phyloP scores from a whole-genome alignment of 2,329 filamentous ascomycete species.

The Fusarium succisae region DNA sequence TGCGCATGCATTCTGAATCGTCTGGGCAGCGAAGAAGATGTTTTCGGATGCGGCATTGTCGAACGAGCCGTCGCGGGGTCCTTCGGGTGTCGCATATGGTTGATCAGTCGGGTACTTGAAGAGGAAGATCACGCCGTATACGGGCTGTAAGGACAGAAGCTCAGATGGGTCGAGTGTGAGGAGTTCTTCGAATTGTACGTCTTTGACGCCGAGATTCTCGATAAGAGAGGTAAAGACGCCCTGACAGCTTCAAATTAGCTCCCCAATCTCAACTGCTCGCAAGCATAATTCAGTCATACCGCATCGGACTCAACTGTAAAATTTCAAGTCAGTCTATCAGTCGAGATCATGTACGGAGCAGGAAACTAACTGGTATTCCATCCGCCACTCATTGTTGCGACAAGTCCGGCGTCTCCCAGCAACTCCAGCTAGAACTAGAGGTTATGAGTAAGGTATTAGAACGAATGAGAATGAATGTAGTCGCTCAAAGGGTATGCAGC shows the following conservation, averaged over 20 bases:
- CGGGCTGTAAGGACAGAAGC: constrained; percentile 75
- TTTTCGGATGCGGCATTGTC: constrained; percentile 78
- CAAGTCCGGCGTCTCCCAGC: background rate
- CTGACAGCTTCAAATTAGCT: constrained; percentile 51
- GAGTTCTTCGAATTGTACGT: constrained; percentile 97
- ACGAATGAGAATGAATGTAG: background rate
- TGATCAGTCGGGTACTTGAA: constrained; percentile 91
- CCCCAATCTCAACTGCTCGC: background rate
- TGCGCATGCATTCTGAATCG: constrained; percentile 97
- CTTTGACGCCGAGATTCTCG: constrained; percentile 87
- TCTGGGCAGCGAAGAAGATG: constrained; percentile 95
- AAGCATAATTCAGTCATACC: constrained; percentile 70
- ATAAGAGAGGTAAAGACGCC: constrained; percentile 98
- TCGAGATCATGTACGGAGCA: background rate
- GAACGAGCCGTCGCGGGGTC: constrained; percentile 83
- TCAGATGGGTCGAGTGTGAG: constrained; percentile 84
- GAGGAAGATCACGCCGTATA: constrained; percentile 98
- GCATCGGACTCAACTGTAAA: constrained; percentile 86
- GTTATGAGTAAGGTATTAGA: background rate
- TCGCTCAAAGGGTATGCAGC: background rate
- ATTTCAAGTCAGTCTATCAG: constrained; percentile 7
- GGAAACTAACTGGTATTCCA: constrained; percentile 85
- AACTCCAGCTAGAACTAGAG: background rate
- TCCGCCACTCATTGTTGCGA: constrained; percentile 73
- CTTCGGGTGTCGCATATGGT: constrained; percentile 66